Percentiles rank a stretch among this genome's conserved stretches.
Evolutionary conservation across 2,329 filamentous ascomycete genomes (phyloP).

Genomic region (Fusarium sp.): DNA sequence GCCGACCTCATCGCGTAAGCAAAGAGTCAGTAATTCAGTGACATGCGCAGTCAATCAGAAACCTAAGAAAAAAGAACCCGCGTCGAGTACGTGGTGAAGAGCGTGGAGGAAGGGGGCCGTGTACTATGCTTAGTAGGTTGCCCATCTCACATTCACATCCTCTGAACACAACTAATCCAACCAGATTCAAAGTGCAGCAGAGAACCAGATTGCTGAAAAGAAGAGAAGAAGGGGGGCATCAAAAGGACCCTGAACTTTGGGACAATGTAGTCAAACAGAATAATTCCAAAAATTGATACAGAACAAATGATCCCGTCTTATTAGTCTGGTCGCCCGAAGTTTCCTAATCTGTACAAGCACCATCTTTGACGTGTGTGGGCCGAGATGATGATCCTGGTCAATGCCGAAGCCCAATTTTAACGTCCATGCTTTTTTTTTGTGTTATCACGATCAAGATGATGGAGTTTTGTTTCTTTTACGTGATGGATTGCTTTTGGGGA

Average conservation of each 20-base stretch:
- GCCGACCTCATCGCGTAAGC: constrained; percentile 64
- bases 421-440: not conserved
- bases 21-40: not conserved
- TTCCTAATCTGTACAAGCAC: constrained; percentile 21
- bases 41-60: not conserved
- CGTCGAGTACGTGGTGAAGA: constrained; percentile 28
- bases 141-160: not conserved
- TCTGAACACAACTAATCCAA: not conserved
- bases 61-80: not conserved
- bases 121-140: constrained; percentile 36
- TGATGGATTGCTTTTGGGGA: constrained; percentile 7
- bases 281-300: constrained; percentile 7
- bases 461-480: constrained; percentile 11
- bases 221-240: not conserved
- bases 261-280: not conserved
- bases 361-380: not conserved
- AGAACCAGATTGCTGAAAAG: constrained; percentile 13
- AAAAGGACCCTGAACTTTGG: not conserved
- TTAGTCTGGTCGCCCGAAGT: constrained; percentile 13
- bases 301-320: not conserved
- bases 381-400: not conserved
- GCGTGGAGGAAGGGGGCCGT: constrained; percentile 45
- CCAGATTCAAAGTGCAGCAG: constrained; percentile 2
- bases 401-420: constrained; percentile 11
- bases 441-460: not conserved